These are phyloP conservation scores for Moricandia arvensis DNA, from an alignment of 345 rosid genomes.

Conservation along the genomic window DNA sequence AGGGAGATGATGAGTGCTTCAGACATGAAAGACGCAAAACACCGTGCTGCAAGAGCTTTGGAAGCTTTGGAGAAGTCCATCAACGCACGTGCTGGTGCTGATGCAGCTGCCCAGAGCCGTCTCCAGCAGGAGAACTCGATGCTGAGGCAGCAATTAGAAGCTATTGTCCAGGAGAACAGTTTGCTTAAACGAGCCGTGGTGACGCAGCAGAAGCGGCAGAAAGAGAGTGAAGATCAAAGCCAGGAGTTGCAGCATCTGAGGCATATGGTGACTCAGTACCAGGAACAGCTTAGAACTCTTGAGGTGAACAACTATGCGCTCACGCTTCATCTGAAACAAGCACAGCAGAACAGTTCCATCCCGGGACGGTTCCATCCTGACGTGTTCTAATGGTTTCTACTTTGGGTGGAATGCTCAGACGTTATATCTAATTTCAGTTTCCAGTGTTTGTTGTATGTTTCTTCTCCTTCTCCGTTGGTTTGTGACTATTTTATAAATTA, in stretches of 20 bases:
- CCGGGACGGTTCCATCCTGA: slow-evolving; percentile 81
- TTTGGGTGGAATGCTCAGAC: not conserved
- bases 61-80: not conserved
- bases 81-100: slow-evolving; percentile 18
- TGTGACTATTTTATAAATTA: slow-evolving; percentile 6
- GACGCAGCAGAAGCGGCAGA: slow-evolving; percentile 82
- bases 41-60: slow-evolving; percentile 68
- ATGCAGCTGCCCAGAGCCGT: not conserved
- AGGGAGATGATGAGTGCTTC: slow-evolving; percentile 73
- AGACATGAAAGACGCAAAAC: slow-evolving; percentile 72
- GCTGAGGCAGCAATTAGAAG: slow-evolving; percentile 70
- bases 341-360: slow-evolving; percentile 48
- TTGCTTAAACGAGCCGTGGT: slow-evolving; percentile 77
- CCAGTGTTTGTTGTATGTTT: slow-evolving; percentile 17
- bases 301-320: slow-evolving; percentile 84
- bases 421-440: slow-evolving; percentile 5
- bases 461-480: slow-evolving; percentile 1
- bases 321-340: slow-evolving; percentile 69
- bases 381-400: slow-evolving; percentile 69
- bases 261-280: slow-evolving; percentile 74
- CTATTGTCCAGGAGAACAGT: slow-evolving; percentile 64
- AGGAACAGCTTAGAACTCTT: slow-evolving; percentile 77
- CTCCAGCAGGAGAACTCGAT: slow-evolving; percentile 26
- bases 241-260: slow-evolving; percentile 75
- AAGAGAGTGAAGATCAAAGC: slow-evolving; percentile 54